Base-by-base conservation (phyloP, 306 rosid species). In the Oxytropis ochrocephala region DNA sequence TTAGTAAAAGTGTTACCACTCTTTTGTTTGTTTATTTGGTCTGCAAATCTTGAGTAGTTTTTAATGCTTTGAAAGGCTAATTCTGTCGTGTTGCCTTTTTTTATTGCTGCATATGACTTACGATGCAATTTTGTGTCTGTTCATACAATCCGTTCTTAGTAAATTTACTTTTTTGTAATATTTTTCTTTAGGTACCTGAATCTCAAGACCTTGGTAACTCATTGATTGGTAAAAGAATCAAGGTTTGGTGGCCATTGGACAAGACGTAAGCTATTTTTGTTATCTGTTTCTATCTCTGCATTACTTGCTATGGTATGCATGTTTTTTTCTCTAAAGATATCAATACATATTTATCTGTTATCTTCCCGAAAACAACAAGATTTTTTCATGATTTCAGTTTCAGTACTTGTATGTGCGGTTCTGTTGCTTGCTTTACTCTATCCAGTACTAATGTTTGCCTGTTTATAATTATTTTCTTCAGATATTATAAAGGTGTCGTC, bases 241-340 rank as follows among this genome's bases (percentile, higher is more conserved):
- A 62, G 72, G 91, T 91, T 59, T 91, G 89, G 94, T 91, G 97
- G 96, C 97, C 97, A 8, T 12, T 50, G 61, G 96, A 91, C 71
- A 82, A 65, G 59, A 54, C 0, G 97, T 91, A 75, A 85, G 96
- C 74, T 57, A 53, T 65, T 80, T 32, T 63, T 33, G 32, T 49
- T 21, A 10, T 50, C 35, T n/a, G 49, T 44, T 69, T 53, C 58
- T 73, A 5, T 56, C n/a, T 48, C n/a, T n/a, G n/a, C n/a, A 24
- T 32, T 53, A n/a, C n/a, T n/a, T 56, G 43, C 43, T 67, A 27
- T 69, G 51, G 18, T 65, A 30, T 56, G 41, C 32, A 59, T 36
- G 14, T 7, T 51, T 73, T 72, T 39, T 1, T 41, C 51, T n/a
- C 21, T 49, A 46, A 36, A 59, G 52, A 38, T 59, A 59, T 68